A percentile compares a stretch with the other conserved stretches of the same genome.
These are phyloP conservation scores for Daldinia sp. DNA, from an alignment of 2,329 filamentous ascomycete species.

Conservation along the genomic window DNA sequence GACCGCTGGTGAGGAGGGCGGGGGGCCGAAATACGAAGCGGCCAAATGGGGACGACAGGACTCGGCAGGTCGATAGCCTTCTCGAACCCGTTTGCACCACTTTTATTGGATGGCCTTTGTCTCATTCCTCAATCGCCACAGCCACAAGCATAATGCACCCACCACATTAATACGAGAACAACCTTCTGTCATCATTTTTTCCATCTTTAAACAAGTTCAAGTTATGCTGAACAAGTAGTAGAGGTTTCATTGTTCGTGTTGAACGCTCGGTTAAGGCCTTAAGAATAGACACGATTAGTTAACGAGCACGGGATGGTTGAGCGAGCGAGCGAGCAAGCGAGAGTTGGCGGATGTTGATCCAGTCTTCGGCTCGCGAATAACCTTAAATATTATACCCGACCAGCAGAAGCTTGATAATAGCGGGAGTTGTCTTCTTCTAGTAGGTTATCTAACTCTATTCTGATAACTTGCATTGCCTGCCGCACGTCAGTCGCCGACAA, in stretches of 20 bases:
- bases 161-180: conserved; percentile 36
- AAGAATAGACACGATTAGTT: neutral
- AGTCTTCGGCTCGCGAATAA: conserved; percentile 36
- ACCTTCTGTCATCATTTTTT: conserved; percentile 14
- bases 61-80: conserved; percentile 38
- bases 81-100: conserved; percentile 40
- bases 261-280: neutral
- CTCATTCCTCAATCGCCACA: conserved; percentile 31
- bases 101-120: conserved; percentile 38
- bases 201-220: neutral
- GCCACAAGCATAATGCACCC: conserved; percentile 32
- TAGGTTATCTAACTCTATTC: conserved; percentile 27
- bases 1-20: conserved; percentile 25
- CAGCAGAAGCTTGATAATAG: conserved; percentile 26
- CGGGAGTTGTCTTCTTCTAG: conserved; percentile 21
- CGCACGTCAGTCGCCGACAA: conserved; percentile 42
- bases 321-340: neutral
- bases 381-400: conserved; percentile 34
- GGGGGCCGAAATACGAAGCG: conserved; percentile 46
- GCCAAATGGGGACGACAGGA: conserved; percentile 39
- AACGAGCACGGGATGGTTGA: no score
- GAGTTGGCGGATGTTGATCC: conserved; percentile 33
- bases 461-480: conserved; percentile 17
- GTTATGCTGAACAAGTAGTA: neutral
- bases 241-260: conserved; percentile 1